These are phyloP conservation scores for Bipolaris victoriae DNA, from an alignment of 2,329 filamentous ascomycete genomes.

Conservation along the genomic window DNA sequence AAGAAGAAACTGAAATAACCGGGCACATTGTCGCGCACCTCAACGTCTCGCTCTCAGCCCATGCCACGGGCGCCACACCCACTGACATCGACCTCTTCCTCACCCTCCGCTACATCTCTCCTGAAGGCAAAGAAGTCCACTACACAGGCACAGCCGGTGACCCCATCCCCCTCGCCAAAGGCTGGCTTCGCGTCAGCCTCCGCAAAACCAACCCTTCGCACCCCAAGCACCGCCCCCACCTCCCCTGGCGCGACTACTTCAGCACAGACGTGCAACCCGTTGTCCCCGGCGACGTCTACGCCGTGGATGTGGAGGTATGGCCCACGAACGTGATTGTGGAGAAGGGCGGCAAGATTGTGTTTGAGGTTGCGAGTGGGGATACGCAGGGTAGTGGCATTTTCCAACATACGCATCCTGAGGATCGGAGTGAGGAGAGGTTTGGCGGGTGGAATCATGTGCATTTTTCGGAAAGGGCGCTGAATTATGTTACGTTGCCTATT, in stretches of 20 bases:
- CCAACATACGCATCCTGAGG: slow-evolving; percentile 58
- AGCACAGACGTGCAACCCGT: slow-evolving; percentile 61
- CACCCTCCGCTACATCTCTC: slow-evolving; percentile 64
- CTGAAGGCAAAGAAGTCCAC: slow-evolving; percentile 62
- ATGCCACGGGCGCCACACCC: slow-evolving; percentile 50
- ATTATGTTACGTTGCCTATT: slow-evolving; percentile 61
- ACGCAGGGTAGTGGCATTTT: slow-evolving; percentile 67
- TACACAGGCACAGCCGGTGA: slow-evolving; percentile 72
- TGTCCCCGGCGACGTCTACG: slow-evolving; percentile 62
- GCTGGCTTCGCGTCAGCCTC: slow-evolving; percentile 66
- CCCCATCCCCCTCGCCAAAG: slow-evolving; percentile 66
- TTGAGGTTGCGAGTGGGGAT: slow-evolving; percentile 61
- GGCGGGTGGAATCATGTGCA: slow-evolving; percentile 61
- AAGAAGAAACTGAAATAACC: slow-evolving; percentile 71
- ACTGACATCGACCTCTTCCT: slow-evolving; percentile 69
- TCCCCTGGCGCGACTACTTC: slow-evolving; percentile 66
- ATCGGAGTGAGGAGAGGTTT: slow-evolving; percentile 53
- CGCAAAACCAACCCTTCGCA: slow-evolving; percentile 61
- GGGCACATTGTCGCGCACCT: slow-evolving; percentile 70
- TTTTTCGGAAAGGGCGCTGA: slow-evolving; percentile 57
- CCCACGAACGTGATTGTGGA: slow-evolving; percentile 65
- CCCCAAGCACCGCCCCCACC: slow-evolving; percentile 59
- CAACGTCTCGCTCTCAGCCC: slow-evolving; percentile 61
- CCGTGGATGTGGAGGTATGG: slow-evolving; percentile 69
- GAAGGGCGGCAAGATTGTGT: slow-evolving; percentile 60